These are phyloP conservation scores for Sporothrix humicola DNA, from an alignment of 2,329 filamentous ascomycete genomes.

Conservation along the genomic window DNA sequence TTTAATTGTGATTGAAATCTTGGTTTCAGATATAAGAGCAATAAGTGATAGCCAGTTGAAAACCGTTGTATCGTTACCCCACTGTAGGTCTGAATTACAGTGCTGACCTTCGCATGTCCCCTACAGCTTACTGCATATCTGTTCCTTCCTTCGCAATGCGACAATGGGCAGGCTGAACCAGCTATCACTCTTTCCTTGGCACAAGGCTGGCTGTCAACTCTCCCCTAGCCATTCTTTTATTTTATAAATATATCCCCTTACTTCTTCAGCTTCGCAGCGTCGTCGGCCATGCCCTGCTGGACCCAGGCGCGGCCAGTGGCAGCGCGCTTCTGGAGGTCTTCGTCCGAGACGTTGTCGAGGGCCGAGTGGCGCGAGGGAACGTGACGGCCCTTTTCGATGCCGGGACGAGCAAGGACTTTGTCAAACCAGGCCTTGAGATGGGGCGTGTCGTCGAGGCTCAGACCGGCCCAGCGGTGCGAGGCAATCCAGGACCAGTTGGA, in stretches of 20 bases:
- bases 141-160: no score
- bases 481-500: constrained; percentile 80
- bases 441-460: constrained; percentile 78
- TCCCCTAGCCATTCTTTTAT: background rate
- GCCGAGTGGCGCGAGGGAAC: constrained; percentile 68
- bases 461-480: constrained; percentile 61
- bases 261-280: constrained; percentile 51
- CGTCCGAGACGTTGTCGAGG: constrained; percentile 50
- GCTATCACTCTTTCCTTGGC: background rate
- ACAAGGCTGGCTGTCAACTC: background rate
- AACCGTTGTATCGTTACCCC: background rate
- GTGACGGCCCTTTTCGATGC: constrained; percentile 73
- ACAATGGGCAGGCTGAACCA: background rate
- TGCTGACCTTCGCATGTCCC: background rate
- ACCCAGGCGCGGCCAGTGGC: constrained; percentile 62
- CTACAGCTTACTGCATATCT: constrained; percentile 2
- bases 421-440: constrained; percentile 78
- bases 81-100: constrained; percentile 13
- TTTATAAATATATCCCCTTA: background rate
- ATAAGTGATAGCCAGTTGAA: no score
- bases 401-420: constrained; percentile 70
- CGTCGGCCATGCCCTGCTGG: constrained; percentile 66
- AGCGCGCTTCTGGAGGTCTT: constrained; percentile 59
- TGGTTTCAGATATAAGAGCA: no score
- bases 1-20: no score